phyloP scores from a whole-genome alignment of 805 yeast species.

The Metschnikowia matae region DNA sequence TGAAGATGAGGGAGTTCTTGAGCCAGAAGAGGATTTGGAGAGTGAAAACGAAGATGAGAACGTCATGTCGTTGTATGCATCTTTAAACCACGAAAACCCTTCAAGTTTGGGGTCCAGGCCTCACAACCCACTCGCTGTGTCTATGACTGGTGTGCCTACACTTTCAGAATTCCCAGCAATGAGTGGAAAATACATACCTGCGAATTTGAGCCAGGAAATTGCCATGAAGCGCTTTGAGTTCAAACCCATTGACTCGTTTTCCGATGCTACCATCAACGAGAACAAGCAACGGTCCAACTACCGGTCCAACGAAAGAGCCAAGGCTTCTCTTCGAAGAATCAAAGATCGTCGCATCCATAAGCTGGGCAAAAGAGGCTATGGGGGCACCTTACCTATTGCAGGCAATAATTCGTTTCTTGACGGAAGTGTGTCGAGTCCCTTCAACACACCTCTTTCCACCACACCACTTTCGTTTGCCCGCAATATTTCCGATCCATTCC shows the following conservation, averaged over 20 bases:
- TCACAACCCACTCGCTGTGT: conserved; percentile 7
- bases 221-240: conserved; percentile 16
- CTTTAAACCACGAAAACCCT: conserved; percentile 34
- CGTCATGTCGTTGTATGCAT: conserved; percentile 62
- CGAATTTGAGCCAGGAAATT: conserved; percentile 16
- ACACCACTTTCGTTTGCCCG: not conserved
- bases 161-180: conserved; percentile 41
- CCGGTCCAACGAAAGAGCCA: conserved; percentile 58
- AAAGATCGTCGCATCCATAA: conserved; percentile 54
- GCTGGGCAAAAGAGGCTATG: conserved; percentile 22
- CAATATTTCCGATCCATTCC: conserved; percentile 1
- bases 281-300: conserved; percentile 15
- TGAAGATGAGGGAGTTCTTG: conserved; percentile 5
- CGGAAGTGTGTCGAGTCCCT: conserved; percentile 17
- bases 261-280: conserved; percentile 11
- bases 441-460: conserved; percentile 15
- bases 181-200: conserved; percentile 29
- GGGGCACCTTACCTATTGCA: conserved; percentile 3
- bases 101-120: conserved; percentile 11
- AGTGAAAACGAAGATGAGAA: conserved; percentile 59
- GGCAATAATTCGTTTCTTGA: not conserved
- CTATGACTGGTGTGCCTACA: conserved; percentile 34
- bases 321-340: conserved; percentile 61
- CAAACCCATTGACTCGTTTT: conserved; percentile 14
- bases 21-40: conserved; percentile 23